phyloP scores from a whole-genome alignment of 2,329 filamentous ascomycete species.

The Penicillium concentricum region DNA sequence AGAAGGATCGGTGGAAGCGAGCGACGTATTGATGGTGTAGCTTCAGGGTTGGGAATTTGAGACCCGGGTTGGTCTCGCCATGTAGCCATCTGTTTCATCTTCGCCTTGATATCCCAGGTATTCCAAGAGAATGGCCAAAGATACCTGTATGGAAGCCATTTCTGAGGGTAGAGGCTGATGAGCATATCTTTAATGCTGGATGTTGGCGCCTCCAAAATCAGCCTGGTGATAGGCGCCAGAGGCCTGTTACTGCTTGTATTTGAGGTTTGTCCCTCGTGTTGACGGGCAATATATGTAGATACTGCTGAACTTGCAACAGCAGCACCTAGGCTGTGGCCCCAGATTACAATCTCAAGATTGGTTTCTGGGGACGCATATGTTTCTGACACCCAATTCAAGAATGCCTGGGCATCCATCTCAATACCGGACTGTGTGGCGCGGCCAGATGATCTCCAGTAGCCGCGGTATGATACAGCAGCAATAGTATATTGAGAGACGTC shows the following conservation, averaged over 20 bases:
- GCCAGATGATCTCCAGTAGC: slow-evolving; percentile 76
- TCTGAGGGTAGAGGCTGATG: slow-evolving; percentile 70
- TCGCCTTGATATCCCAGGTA: slow-evolving; percentile 50
- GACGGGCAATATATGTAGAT: slow-evolving; percentile 39
- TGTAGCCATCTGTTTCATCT: slow-evolving; percentile 41
- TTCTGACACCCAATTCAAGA: slow-evolving; percentile 60
- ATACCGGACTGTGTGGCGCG: slow-evolving; percentile 69
- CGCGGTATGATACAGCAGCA: slow-evolving; percentile 60
- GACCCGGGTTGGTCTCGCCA: slow-evolving; percentile 11
- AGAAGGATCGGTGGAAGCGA: slow-evolving; percentile 37
- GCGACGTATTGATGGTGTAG: neutral
- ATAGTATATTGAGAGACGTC: slow-evolving; percentile 36
- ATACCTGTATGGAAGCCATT: slow-evolving; percentile 75
- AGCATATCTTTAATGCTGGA: slow-evolving; percentile 70
- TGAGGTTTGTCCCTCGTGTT: neutral
- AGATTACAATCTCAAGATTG: slow-evolving; percentile 55
- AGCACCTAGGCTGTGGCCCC: slow-evolving; percentile 76
- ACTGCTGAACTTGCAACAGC: slow-evolving; percentile 67
- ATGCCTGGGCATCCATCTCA: slow-evolving; percentile 64
- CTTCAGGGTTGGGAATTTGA: neutral
- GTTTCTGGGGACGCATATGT: slow-evolving; percentile 29
- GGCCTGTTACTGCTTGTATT: neutral
- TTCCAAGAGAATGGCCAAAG: slow-evolving; percentile 71
- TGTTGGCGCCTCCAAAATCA: slow-evolving; percentile 76
- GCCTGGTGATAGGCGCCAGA: slow-evolving; percentile 35